Evolutionary conservation across 176 grass and related monocot species (phyloP), one percentile per base, ranked within the genome.

Genomic region (Raddia guianensis): DNA sequence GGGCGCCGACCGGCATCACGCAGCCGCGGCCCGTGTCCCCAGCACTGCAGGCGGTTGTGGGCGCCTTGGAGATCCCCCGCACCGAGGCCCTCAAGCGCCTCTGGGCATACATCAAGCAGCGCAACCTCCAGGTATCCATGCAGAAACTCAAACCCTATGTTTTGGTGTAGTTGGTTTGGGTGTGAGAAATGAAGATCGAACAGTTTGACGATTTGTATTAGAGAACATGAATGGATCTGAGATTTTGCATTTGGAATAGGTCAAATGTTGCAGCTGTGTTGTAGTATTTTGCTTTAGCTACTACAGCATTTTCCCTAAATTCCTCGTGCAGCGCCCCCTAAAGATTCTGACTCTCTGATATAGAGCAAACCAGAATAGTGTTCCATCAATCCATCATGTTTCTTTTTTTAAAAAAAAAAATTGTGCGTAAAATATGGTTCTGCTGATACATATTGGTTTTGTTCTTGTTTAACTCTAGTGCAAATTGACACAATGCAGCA

Each of bases 71-170:
- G 52, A 94, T 97, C 54, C 73, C 95, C 73, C 85, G 92, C 72
- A 94, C 95, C 63, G 89, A 94, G 86, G 95, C 83, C 27, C 90
- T 94, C 62, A 97, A 94, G 87, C 83, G 85, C 74, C 80, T 97
- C 60, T 97, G 90, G 95, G 91, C 85, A 61, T 88, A 97, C 83
- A 97, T 97, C 79, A 97, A 94, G 85, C 75, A 94, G 79, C 76
- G 89, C 77, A 82, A 94, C 44, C 92, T 97, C 67, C 92, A 97
- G 92, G 95, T 94, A 42, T 42, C 18, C 16, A 21, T 4, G 11
- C 80, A 21, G 64, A 80, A 80, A n/a, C 49, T 70, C 77, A 10
- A 77, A 20, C 10, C 71, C 49, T 85, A 14, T 64, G 7, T 44
- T 7, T 66, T 6, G 50, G 5, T 59, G 7, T 37, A 27, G 5